Evolutionary conservation across 1,284 basidiomycete species (phyloP), one percentile per base, ranked within the genome.

Genomic region (Naganishia sp.): DNA sequence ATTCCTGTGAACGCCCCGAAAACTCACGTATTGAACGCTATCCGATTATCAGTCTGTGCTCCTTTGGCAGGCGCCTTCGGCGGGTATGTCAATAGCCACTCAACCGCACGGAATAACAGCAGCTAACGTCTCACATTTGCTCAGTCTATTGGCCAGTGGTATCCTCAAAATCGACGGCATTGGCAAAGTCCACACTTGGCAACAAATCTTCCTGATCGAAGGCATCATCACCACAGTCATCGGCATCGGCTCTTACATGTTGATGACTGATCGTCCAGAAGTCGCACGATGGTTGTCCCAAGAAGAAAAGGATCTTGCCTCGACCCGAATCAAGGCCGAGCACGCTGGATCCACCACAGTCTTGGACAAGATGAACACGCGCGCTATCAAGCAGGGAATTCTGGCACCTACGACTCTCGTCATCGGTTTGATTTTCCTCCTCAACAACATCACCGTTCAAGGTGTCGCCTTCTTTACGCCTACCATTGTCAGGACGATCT

Each of bases 371-470:
- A 45, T 76, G 15, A 71, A 70, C 63, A 53, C 13, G 45, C 61
- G 60, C 17, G 71, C 72, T 21, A 53, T 77, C 43, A 35, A 65
- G 13, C 60, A 68, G 9, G 75, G 74, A 7, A 70, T 77, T 57
- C 50, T 68, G 39, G 68, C 70, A 46, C 69, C 71, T 43, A 69
- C 70, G 65, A 70, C 71, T 2, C 46, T 76, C n/a, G 61, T 70
- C n/a, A 67, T 71, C 35, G 72, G 76, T 2, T 42, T 74, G 18
- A 76, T 78, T 64, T 80, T 79, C 72, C 58, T 81, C 2, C 69
- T 81, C 58, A 73, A 79, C 71, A 81, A 81, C 72, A 74, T 79
- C 45, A 73, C 73, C 5, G 75, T 76, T 1, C 74, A 77, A 49
- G 66, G 66, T 18, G 41, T 64, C 17, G 66, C 61, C 6, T 67